phyloP scores from a whole-genome alignment of 345 rosid species.

The Carallia pectinifolia region DNA sequence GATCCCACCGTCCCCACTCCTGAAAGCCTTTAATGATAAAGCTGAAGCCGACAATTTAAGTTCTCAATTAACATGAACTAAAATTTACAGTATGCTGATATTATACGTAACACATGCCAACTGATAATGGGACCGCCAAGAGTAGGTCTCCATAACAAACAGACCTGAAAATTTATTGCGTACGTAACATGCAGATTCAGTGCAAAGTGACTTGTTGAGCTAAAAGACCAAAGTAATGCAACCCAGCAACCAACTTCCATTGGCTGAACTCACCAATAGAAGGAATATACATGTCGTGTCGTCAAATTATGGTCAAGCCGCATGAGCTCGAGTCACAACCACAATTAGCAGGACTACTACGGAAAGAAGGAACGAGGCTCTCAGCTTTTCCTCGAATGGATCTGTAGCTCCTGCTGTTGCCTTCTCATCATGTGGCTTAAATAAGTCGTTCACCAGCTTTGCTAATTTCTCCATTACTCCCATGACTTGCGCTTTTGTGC shows the following conservation, averaged over 20 bases:
- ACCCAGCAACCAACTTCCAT: background rate
- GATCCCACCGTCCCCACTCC: no score
- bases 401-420: slow-evolving; percentile 27
- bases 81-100: no score
- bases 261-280: background rate
- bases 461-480: slow-evolving; percentile 52
- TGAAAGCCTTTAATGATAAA: no score
- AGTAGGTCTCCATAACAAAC: no score
- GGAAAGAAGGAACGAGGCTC: slow-evolving; percentile 63
- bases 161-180: no score
- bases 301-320: slow-evolving; percentile 52
- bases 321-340: slow-evolving; percentile 52
- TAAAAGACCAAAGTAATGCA: background rate
- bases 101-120: no score
- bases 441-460: slow-evolving; percentile 47
- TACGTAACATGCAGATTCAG: no score
- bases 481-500: slow-evolving; percentile 43
- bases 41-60: no score
- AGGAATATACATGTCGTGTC: background rate
- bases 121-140: no score
- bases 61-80: no score
- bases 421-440: slow-evolving; percentile 34
- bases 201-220: background rate
- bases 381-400: slow-evolving; percentile 58
- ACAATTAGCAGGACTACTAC: slow-evolving; percentile 69